Base-by-base conservation (phyloP, 75 land plant genomes). In the Selaginella moellendorffii region DNA sequence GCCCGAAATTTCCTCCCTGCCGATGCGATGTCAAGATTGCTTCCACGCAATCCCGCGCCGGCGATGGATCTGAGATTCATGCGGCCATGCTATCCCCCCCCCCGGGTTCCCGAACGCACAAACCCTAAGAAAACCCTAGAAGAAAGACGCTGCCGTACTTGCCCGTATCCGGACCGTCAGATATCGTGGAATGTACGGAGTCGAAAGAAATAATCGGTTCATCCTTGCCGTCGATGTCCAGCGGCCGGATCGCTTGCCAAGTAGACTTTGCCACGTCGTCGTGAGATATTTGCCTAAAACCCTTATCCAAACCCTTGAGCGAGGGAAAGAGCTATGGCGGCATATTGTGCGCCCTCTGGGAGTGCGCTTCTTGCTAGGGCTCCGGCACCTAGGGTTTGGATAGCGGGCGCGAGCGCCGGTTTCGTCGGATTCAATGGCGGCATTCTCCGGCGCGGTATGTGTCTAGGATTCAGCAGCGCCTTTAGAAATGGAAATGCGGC, bases 101-200 rank as follows among this genome's bases (percentile, higher is more conserved):
- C n/a, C n/a, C n/a, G n/a, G n/a, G n/a, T n/a, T n/a, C n/a, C n/a
- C n/a, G n/a, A n/a, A n/a, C 14, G 46, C 46, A 36, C 46, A 36
- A 36, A 36, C 46, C 46, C 46, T 36, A 36, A 36, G 46, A 36
- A 36, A 36, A 36, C 46, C 46, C 46, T 36, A 36, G 46, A 36
- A n/a, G n/a, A n/a, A n/a, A n/a, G n/a, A n/a, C n/a, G n/a, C n/a
- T n/a, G n/a, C n/a, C n/a, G n/a, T n/a, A n/a, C n/a, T n/a, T n/a
- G n/a, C n/a, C n/a, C n/a, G n/a, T n/a, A n/a, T n/a, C n/a, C n/a
- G n/a, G n/a, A n/a, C n/a, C n/a, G n/a, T n/a, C n/a, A n/a, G n/a
- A n/a, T n/a, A n/a, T n/a, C n/a, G n/a, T n/a, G n/a, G n/a, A n/a
- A n/a, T n/a, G n/a, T n/a, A n/a, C n/a, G n/a, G n/a, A n/a, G n/a